phyloP scores from a whole-genome alignment of 306 rosid species.

The Rosa multiflora region DNA sequence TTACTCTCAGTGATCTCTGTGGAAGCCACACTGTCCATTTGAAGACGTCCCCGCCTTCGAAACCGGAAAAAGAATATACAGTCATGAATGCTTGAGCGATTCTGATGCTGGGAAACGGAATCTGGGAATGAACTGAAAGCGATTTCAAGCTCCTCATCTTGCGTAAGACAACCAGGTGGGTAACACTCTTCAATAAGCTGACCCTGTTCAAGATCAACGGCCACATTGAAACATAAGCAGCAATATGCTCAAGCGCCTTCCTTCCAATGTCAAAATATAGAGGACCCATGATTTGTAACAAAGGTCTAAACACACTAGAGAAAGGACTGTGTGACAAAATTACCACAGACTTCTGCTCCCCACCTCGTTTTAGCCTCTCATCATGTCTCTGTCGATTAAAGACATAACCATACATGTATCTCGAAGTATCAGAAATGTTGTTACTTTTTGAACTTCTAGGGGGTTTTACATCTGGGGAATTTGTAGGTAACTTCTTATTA shows the following conservation, averaged over 20 bases:
- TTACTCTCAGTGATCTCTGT: constrained; percentile 41
- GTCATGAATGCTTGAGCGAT: constrained; percentile 84
- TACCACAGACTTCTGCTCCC: constrained; percentile 95
- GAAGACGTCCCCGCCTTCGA: constrained; percentile 45
- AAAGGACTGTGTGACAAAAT: constrained; percentile 71
- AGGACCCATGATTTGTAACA: constrained; percentile 93
- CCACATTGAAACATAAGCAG: constrained; percentile 85
- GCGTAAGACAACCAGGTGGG: constrained; percentile 66
- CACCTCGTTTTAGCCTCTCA: constrained; percentile 93
- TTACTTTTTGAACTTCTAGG: constrained; percentile 35
- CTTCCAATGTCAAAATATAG: constrained; percentile 81
- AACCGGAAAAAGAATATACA: constrained; percentile 84
- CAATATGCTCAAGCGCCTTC: constrained; percentile 91
- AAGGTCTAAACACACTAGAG: constrained; percentile 81
- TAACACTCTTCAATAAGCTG: constrained; percentile 96
- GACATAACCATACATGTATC: constrained; percentile 84
- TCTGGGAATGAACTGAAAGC: constrained; percentile 85
- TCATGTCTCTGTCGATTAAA: constrained; percentile 95
- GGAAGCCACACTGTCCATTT: constrained; percentile 34
- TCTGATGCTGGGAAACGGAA: constrained; percentile 86
- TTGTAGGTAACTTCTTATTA: constrained; percentile 37
- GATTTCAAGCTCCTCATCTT: constrained; percentile 81
- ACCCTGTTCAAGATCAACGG: constrained; percentile 93
- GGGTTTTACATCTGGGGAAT: constrained; percentile 29
- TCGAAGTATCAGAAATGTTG: constrained; percentile 34